Percentiles rank a stretch among this genome's conserved stretches.
Evolutionary conservation across 768 basidiomycete genomes (phyloP).

Genomic region (Kwoniella sp.): DNA sequence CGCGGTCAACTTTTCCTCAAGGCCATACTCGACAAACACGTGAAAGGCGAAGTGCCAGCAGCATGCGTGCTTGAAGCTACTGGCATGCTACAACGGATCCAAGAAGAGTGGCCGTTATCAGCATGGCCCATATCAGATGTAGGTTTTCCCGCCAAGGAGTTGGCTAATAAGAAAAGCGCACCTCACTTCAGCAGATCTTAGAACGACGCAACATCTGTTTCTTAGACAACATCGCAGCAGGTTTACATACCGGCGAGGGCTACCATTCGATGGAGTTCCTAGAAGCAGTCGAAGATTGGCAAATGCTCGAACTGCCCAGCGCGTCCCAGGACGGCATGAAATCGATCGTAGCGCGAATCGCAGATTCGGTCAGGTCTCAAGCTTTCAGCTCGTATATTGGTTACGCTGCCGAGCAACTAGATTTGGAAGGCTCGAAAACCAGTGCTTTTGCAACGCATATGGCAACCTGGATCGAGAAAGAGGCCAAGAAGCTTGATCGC

Average conservation of each 20-base stretch:
- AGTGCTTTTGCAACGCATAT: conserved; percentile 58
- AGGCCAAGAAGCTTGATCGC: conserved; percentile 78
- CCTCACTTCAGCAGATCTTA: conserved; percentile 17
- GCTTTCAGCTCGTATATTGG: conserved; percentile 42
- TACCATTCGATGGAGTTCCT: conserved; percentile 32
- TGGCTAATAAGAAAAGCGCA: conserved; percentile 27
- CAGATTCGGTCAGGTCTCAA: conserved; percentile 29
- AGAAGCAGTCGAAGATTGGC: conserved; percentile 33
- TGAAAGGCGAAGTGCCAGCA: conserved; percentile 85
- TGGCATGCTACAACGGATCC: conserved; percentile 69
- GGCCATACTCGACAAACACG: conserved; percentile 81
- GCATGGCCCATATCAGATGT: conserved; percentile 84
- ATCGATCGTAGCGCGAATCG: conserved; percentile 25
- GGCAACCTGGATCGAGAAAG: conserved; percentile 87
- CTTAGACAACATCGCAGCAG: conserved; percentile 26
- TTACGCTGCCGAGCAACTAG: conserved; percentile 37
- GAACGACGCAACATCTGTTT: conserved; percentile 26
- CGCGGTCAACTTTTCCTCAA: conserved; percentile 80
- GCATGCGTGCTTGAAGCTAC: conserved; percentile 93
- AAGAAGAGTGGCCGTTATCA: conserved; percentile 70
- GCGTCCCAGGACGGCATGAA: conserved; percentile 10
- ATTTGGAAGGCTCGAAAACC: conserved; percentile 45
- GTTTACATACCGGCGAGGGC: conserved; percentile 22
- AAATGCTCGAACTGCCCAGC: conserved; percentile 12
- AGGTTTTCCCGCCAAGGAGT: conserved; percentile 53